Conservation (phyloP, 2,329 filamentous ascomycete species). For the Colletotrichum costaricense region DNA sequence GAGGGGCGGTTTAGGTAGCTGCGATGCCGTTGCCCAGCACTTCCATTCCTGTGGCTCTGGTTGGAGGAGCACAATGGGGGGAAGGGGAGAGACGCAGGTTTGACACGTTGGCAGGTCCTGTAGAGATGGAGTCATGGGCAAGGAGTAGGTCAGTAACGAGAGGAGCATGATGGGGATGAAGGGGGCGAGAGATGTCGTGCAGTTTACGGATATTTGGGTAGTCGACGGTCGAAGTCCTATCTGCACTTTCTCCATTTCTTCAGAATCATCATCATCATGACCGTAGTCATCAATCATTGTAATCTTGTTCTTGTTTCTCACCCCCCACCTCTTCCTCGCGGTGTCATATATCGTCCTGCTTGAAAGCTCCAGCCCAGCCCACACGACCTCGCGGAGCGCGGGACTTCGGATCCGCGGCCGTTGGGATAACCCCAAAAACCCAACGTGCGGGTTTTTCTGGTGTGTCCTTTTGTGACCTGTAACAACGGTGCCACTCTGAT, state of each 20-base stretch:
- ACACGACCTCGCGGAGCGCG: background rate
- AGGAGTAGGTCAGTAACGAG: background rate
- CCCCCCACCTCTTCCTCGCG: background rate
- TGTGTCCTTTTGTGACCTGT: background rate
- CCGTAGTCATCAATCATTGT: background rate
- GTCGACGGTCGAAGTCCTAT: background rate
- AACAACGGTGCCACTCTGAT: background rate
- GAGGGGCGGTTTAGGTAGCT: background rate
- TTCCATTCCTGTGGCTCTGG: slow-evolving; percentile 8
- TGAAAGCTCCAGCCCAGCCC: background rate
- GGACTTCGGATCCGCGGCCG: slow-evolving; percentile 21
- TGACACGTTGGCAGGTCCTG: background rate
- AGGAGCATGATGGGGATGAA: background rate
- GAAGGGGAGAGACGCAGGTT: background rate
- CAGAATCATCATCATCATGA: background rate
- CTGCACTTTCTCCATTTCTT: background rate
- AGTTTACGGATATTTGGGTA: background rate
- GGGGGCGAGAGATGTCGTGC: slow-evolving; percentile 6
- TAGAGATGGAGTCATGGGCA: background rate
- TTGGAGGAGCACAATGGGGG: background rate
- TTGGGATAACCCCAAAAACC: slow-evolving; percentile 7
- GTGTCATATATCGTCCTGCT: background rate
- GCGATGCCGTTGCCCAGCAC: slow-evolving; percentile 16
- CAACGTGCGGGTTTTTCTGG: slow-evolving; percentile 4
- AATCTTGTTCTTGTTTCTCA: background rate